Base-by-base conservation (phyloP, 257 asterid species). In the Forsythia viridissima region DNA sequence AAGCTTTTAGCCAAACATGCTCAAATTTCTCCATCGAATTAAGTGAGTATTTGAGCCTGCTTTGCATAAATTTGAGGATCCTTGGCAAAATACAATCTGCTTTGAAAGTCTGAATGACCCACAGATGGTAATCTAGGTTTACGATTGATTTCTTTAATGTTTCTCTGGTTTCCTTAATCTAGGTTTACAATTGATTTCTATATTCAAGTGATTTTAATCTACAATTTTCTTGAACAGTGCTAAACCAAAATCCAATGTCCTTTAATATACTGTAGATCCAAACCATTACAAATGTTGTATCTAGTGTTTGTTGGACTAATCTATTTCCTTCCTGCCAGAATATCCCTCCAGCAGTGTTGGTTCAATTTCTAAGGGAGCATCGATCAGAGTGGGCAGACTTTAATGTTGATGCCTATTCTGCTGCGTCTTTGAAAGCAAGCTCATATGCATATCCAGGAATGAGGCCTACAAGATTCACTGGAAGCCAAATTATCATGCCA, bases 361-460 rank as follows among this genome's bases (percentile, higher is more conserved):
- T 92, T 84, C 97, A 97, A 18, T 96, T 92, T 83, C 82, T 96
- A 7, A 91, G 99, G 86, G 99, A 96, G 87, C 99, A 96, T 61
- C 93, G 99, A 18, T 96, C 99, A 0, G 99, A 96, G 82, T 96
- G 99, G 99, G 99, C 99, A 0, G 99, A 96, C 82, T 96, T 96
- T 79, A 96, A 81, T 40, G 91, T 96, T 6, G 98, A 94, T 79
- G 99, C 99, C 40, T 96, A 89, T 82, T 82, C 94, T 63, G 97
- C 98, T 67, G 90, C 97, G 0, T 83, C 97, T 15, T 78, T 94
- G 83, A 96, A 92, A 83, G 78, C 96, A 51, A 88, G 84, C 87
- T 82, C 97, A 0, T 91, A 89, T 24, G 81, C 93, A 0, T 90
- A 90, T 85, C 97, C 95, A 0, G 99, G 98, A 69, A 87, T 90